Evolutionary conservation across 2,329 filamentous ascomycete species (phyloP), one percentile per base, ranked within the genome.

Genomic region (Verticillium nonalfalfae): DNA sequence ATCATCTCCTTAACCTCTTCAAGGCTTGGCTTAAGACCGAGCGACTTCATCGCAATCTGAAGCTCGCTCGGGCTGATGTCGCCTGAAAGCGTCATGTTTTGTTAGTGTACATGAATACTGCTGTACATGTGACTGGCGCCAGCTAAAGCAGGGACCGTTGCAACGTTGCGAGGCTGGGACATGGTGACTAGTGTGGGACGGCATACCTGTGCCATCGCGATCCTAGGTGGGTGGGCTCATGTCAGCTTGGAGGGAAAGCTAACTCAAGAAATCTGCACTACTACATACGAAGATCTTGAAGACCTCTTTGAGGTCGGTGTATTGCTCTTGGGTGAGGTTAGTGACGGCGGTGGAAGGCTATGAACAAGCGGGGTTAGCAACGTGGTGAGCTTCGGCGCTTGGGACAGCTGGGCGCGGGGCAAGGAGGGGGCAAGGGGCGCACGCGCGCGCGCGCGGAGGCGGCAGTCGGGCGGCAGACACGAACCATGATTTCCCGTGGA

Each of bases 1-100:
- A 65, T 65, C 57, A 65, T 63, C 57, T 65, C 63, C 59, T 64
- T 65, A 45, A 65, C 64, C 60, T 65, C 64, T 35, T 61, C 36
- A 34, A 65, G 60, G 50, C 59, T 64, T 40, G 64, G 64, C 57
- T 65, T 65, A 39, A 65, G 63, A 36, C 64, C 64, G 18, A 65
- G 61, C n/a, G 64, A 65, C 38, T 64, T 63, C 64, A 65, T 65
- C 59, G 64, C 64, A 58, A 63, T 60, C 59, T 63, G 64, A 40
- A 65, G 64, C 61, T 65, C 64, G 57, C 59, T 58, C 50, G 64
- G 62, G 59, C 64, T 61, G 59, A 65, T 65, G 58, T 59, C 61
- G 45, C 63, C 64, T 65, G 9, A 18, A 56, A 21, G 14, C 7
- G 38, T 33, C 34, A 31, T 15, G 14, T 36, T 36, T 36, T 52